Base-by-base conservation (phyloP, 306 rosid species). In the Datisca glomerata region DNA sequence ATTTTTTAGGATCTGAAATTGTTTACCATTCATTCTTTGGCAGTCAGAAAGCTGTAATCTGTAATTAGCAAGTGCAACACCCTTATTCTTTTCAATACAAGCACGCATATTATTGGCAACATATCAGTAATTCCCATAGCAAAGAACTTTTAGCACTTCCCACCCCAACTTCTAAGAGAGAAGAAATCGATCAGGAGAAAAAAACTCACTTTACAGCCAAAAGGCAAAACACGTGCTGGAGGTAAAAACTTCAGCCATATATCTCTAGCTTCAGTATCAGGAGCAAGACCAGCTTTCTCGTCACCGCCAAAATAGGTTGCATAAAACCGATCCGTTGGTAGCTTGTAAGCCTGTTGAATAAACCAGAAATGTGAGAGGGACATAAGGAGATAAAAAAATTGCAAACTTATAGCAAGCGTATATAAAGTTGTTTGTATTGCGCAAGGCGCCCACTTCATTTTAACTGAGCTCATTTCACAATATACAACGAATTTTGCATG, bases 271-370 rank as follows among this genome's bases (percentile, higher is more conserved):
- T 84, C 94, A 22, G 1, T 22, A 62, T 89, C 96, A 70, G 98
- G 92, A 49, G 69, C 74, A 66, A 89, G 98, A 58, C 96, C 92
- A 56, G 67, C 15, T 35, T 73, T 77, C 57, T 77, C 78, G 47
- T 89, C 98, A 40, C 98, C 98, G 38, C 98, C 91, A 38, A 89
- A 89, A 71, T 89, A 89, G 16, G 98, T 89, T 19, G 92, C 93
- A 64, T 84, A 89, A 50, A 89, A 35, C 41, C 65, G 74, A 70
- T 80, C 86, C 12, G 64, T 41, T 12, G 93, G 92, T 57, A 89
- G 73, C 57, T 77, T 80, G 66, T 75, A 89, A 36, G 84, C 86
- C 96, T 89, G 55, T 43, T 61, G 15, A 56, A 18, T 46, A 45
- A 59, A 31, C 4, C 8, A 27, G 13, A 47, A 2, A 27, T 34